phyloP scores from a whole-genome alignment of 495 filamentous ascomycete species.

The Aspergillus kassunensis region DNA sequence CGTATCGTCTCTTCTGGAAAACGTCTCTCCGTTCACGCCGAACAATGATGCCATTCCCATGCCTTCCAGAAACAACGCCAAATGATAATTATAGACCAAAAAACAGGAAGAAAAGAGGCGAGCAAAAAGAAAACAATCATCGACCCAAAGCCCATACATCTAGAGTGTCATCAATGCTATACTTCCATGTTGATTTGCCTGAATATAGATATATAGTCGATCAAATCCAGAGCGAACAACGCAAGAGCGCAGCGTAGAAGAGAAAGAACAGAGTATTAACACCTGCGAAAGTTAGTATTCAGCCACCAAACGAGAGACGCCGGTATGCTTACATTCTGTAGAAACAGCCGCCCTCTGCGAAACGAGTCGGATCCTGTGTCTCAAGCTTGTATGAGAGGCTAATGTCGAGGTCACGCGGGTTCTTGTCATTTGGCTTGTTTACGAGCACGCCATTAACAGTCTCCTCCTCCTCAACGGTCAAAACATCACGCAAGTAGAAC shows the following conservation, averaged over 20 bases:
- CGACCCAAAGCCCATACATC: slow-evolving; percentile 19
- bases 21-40: slow-evolving; percentile 48
- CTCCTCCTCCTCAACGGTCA: slow-evolving; percentile 80
- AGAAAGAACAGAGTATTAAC: slow-evolving; percentile 31
- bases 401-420: slow-evolving; percentile 92
- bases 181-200: slow-evolving; percentile 19
- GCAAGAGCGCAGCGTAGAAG: slow-evolving; percentile 5
- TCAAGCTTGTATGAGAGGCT: slow-evolving; percentile 76
- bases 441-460: slow-evolving; percentile 64
- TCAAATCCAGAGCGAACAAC: slow-evolving; percentile 16
- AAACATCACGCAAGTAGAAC: slow-evolving; percentile 79
- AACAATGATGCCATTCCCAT: slow-evolving; percentile 43
- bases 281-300: slow-evolving; percentile 38
- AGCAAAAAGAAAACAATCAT: slow-evolving; percentile 18
- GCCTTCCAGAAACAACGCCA: slow-evolving; percentile 41
- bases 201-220: slow-evolving; percentile 9
- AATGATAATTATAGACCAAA: slow-evolving; percentile 9
- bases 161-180: slow-evolving; percentile 30
- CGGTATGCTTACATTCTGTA: slow-evolving; percentile 77
- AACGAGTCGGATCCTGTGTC: slow-evolving; percentile 64
- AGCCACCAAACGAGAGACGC: neutral
- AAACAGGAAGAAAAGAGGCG: slow-evolving; percentile 17
- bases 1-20: slow-evolving; percentile 31
- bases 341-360: slow-evolving; percentile 63
- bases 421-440: slow-evolving; percentile 88